Conservation (phyloP, 768 basidiomycete genomes). For the Leccinum imitatum region DNA sequence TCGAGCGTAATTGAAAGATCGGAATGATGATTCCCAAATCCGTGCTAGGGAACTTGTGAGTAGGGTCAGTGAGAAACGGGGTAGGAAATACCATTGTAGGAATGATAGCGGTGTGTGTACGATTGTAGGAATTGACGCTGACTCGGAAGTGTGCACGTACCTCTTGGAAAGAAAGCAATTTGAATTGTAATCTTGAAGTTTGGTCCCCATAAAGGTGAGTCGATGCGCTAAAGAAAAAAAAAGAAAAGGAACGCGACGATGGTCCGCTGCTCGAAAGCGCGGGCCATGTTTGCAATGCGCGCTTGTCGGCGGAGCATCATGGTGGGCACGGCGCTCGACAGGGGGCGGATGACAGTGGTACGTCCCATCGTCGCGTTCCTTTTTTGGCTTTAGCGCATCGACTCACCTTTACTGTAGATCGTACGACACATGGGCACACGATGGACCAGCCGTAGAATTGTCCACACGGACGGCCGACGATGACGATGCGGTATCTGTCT, state of each 20-base stretch:
- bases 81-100: neutral
- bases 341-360: conserved; percentile 76
- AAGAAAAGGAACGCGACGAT: no score
- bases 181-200: no score
- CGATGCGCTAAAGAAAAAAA: no score
- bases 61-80: neutral
- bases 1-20: conserved; percentile 34
- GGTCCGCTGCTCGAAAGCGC: conserved; percentile 85
- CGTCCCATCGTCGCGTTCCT: conserved; percentile 19
- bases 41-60: conserved; percentile 29
- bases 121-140: neutral
- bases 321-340: conserved; percentile 84
- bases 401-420: conserved; percentile 41
- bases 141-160: neutral
- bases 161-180: neutral
- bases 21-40: conserved; percentile 57
- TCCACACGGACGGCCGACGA: conserved; percentile 71
- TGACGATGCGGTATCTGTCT: conserved; percentile 71
- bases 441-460: conserved; percentile 88
- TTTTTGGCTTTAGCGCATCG: no score
- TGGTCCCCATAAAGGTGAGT: no score
- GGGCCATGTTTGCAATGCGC: conserved; percentile 94
- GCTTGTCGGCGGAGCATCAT: conserved; percentile 97
- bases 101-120: neutral
- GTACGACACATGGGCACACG: conserved; percentile 79